Base-by-base conservation (phyloP, 352 stramenopile species). In the Globisporangium paroecandrum region DNA sequence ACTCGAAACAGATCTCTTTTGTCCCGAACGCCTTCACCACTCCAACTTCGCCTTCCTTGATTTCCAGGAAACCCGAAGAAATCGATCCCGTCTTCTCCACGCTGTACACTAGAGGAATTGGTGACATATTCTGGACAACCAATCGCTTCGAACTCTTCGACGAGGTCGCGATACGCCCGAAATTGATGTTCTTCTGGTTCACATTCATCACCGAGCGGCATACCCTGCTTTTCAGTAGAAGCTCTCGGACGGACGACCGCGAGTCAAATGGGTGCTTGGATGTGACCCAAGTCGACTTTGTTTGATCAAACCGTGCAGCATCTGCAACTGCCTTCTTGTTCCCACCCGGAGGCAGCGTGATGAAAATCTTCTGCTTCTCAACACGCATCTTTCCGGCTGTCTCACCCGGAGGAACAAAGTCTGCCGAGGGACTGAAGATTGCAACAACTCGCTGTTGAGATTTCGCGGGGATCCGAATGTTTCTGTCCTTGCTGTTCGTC, bases 121-220 rank as follows among this genome's bases (percentile, higher is more conserved):
- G 79, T 22, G 87, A 94, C 83, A 91, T 94, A 56, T 97, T 97
- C 62, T 93, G 87, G 15, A 97, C 86, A 29, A 95, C 68, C 25
- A 97, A 69, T 41, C 83, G 85, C 66, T 97, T 97, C 3, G 86
- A 94, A 61, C 87, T 95, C 68, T 91, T 94, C 7, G 84, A 90
- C 15, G 85, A 94, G 15, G 89, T 85, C 29, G 89, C 81, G 56
- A 97, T 97, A 15, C 89, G 83, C 1, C 89, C 89, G 65, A 97
- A 97, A 69, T 97, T 97, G 69, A 97, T 97, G 65, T 97, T 97
- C 65, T 97, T 97, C 72, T 97, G 89, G 64, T 97, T 97, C 58
- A 97, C 88, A 53, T 95, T 94, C 79, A 97, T 82, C 12, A 97
- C 84, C 1, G 88, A 95, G 20, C 88, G 86, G 46, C 85, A 95